Conservation (phyloP, 169 alveolate genomes). For the Plasmodium malariae region DNA sequence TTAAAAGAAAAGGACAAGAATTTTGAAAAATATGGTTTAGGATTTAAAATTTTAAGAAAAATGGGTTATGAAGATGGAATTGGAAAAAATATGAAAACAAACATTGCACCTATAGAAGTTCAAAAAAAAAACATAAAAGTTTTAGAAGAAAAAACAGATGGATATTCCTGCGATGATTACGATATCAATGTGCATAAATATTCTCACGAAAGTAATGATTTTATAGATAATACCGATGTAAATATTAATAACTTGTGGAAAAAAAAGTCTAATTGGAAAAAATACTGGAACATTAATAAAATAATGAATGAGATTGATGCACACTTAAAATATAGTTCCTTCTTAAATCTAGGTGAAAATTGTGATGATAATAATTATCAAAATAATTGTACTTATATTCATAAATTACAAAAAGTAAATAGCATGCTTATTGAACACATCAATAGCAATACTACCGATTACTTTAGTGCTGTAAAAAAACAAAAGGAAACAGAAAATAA, state of each 20-base stretch:
- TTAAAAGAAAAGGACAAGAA: conserved; percentile 43
- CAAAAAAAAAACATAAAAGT: conserved; percentile 35
- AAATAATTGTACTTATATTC: neutral
- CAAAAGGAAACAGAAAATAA: conserved; percentile 32
- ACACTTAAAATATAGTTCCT: conserved; percentile 14
- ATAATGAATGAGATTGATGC: conserved; percentile 26
- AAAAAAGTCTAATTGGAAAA: conserved; percentile 26
- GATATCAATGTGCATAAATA: neutral
- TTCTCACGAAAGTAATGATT: conserved; percentile 9
- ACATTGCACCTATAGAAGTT: conserved; percentile 75
- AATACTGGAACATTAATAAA: conserved; percentile 52
- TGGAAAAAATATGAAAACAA: conserved; percentile 70
- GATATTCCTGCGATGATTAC: neutral
- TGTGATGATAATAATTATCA: neutral
- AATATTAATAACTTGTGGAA: conserved; percentile 61
- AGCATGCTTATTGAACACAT: conserved; percentile 14
- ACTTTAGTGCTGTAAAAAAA: conserved; percentile 27
- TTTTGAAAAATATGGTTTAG: conserved; percentile 73
- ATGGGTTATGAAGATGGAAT: conserved; percentile 77
- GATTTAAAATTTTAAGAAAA: conserved; percentile 71
- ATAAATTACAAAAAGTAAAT: conserved; percentile 9
- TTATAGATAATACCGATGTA: neutral
- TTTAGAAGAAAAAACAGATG: conserved; percentile 46
- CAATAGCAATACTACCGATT: conserved; percentile 17
- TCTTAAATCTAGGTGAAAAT: neutral